These are phyloP conservation scores for Phytophthora hibernalis DNA, from an alignment of 352 stramenopile species.

Conservation along the genomic window DNA sequence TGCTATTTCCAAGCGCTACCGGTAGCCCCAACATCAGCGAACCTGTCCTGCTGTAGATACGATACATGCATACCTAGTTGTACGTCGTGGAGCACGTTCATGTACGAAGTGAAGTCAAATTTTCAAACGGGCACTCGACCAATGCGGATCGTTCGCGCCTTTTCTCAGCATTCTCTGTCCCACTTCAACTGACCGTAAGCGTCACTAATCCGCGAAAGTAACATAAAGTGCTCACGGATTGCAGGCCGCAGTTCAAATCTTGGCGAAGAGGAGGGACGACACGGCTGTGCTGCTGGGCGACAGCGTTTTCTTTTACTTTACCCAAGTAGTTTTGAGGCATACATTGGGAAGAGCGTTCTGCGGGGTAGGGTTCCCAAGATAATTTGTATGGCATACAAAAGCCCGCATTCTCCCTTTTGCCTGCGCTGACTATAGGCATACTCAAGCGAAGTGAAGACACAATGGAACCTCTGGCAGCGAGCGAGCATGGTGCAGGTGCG, in stretches of 20 bases:
- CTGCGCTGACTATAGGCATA: slow-evolving; percentile 84
- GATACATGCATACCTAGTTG: too few species aligned
- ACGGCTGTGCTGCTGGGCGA: neutral
- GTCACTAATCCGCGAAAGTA: neutral
- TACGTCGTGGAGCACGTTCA: too few species aligned
- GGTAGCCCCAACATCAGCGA: too few species aligned
- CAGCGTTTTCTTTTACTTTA: neutral
- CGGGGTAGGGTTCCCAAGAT: slow-evolving; percentile 2
- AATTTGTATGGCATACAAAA: slow-evolving; percentile 88
- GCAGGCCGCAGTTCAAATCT: slow-evolving; percentile 14
- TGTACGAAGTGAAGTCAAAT: neutral
- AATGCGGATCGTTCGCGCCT: slow-evolving; percentile 25
- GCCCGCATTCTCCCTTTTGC: slow-evolving; percentile 81
- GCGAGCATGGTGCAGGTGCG: slow-evolving; percentile 61
- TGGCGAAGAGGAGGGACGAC: neutral
- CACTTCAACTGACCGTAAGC: neutral
- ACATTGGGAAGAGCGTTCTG: neutral
- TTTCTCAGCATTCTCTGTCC: slow-evolving; percentile 12
- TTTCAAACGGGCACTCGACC: neutral
- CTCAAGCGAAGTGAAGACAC: slow-evolving; percentile 72
- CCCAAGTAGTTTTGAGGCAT: neutral
- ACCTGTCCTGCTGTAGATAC: too few species aligned
- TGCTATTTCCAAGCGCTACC: too few species aligned
- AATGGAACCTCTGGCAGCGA: slow-evolving; percentile 79
- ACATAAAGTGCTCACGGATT: neutral